phyloP scores from a whole-genome alignment of 2,329 filamentous ascomycete species.

The Aspergillus quadricinctus region DNA sequence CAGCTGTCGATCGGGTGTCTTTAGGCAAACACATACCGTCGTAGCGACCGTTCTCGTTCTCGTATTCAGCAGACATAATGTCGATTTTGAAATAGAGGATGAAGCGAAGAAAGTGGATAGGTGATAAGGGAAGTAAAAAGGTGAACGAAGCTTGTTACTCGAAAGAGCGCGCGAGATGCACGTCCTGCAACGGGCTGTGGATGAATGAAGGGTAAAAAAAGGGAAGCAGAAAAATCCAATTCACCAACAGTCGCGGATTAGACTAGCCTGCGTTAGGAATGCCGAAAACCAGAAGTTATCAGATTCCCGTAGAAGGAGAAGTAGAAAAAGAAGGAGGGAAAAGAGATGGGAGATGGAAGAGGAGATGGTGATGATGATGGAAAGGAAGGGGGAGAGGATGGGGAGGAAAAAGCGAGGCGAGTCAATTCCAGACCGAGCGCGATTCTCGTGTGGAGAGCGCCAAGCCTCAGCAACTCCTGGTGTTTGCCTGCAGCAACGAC shows the following conservation, averaged over 20 bases:
- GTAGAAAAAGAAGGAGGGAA: slow-evolving; percentile 4
- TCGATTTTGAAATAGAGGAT: slow-evolving; percentile 15
- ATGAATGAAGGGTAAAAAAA: slow-evolving; percentile 2
- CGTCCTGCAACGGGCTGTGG: not conserved
- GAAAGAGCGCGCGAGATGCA: slow-evolving; percentile 8
- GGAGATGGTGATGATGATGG: slow-evolving; percentile 14
- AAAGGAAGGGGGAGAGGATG: slow-evolving; percentile 14
- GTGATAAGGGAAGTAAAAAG: not conserved
- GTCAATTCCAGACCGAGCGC: slow-evolving; percentile 6
- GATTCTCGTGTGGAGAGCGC: slow-evolving; percentile 6
- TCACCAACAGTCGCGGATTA: slow-evolving; percentile 7
- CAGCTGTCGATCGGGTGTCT: slow-evolving; percentile 6
- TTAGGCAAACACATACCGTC: slow-evolving; percentile 49
- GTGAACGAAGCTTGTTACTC: not conserved
- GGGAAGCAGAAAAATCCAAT: slow-evolving; percentile 16
- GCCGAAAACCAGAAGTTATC: not conserved
- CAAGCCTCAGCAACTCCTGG: not conserved
- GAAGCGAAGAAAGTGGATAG: slow-evolving; percentile 16
- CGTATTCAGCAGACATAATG: slow-evolving; percentile 54
- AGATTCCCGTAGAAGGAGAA: not conserved
- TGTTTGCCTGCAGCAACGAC: not conserved
- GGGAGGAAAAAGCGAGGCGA: slow-evolving; percentile 6
- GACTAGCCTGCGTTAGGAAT: not conserved
- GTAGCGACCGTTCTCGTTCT: slow-evolving; percentile 61
- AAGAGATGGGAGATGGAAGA: slow-evolving; percentile 6